Evolutionary conservation across 352 stramenopile genomes (phyloP), one percentile per base, ranked within the genome.

Genomic region (Thraustochytrium sp.): DNA sequence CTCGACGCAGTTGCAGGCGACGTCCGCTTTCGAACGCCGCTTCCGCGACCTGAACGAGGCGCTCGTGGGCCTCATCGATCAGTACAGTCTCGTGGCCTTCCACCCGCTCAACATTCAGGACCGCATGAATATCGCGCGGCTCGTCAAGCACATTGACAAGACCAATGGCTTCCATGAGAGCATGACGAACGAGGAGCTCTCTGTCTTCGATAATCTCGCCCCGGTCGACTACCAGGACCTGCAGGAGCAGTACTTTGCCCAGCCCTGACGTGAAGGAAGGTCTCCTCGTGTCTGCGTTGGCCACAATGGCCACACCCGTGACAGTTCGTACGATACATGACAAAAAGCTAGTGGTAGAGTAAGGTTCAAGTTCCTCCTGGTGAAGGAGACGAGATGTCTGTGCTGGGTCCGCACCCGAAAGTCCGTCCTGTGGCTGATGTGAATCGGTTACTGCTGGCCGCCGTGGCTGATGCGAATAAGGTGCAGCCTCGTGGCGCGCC

Each of bases 51-150:
- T 84, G 38, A 84, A 84, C 61, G 26, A 61, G 23, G 64, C 59
- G 16, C n/a, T 84, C 18, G 5, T 63, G 18, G 51, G 44, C 16
- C 36, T 86, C 26, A 62, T 86, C 18, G 80, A 86, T 9, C 38
- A 86, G 37, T 86, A 85, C 34, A 68, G 42, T 26, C 51, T 86
- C n/a, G 76, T 86, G 26, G 61, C 38, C 26, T 86, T 86, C 40
- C 59, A 61, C 1, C n/a, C 68, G 26, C 53, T 86, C 18, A 76
- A 62, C 37, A 84, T 85, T 18, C 55, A 78, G 55, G 83, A 86
- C 11, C 73, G 82, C 8, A 29, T 9, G 5, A 62, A 31, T 38
- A n/a, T 86, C 9, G 40, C 44, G 2, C 36, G n/a, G 21, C 42
- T 86, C 0, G 31, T 87, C 34, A 84, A 72, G 42, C 40, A 54